A percentile compares a stretch with the other conserved stretches of the same genome.
Evolutionary conservation across 2,329 filamentous ascomycete genomes (phyloP).

Genomic region (Neopestalotiopsis rosae): DNA sequence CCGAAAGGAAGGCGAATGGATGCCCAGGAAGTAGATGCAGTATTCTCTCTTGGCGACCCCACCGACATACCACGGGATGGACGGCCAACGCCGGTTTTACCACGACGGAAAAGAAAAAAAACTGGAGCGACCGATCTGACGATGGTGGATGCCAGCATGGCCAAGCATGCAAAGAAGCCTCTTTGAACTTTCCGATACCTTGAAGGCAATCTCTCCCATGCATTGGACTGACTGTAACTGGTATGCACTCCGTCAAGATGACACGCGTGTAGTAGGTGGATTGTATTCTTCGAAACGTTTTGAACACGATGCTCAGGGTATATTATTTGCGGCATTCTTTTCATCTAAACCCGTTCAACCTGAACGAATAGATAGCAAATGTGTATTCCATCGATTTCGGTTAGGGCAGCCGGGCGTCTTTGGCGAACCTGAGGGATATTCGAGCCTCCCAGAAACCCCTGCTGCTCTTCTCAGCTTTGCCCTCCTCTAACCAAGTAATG

Average conservation of each 20-base stretch:
- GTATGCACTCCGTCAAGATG: neutral
- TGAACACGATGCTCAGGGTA: neutral
- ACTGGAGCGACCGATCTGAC: conserved; percentile 11
- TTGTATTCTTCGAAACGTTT: neutral
- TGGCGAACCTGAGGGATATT: neutral
- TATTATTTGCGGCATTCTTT: neutral
- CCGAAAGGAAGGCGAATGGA: neutral
- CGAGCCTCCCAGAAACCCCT: neutral
- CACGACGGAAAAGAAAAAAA: neutral
- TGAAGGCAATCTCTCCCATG: neutral
- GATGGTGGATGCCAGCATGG: conserved; percentile 6
- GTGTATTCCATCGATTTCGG: neutral
- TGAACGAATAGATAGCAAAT: too few relatives aligned
- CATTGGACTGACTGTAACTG: neutral
- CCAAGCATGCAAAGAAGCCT: neutral
- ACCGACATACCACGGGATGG: conserved; percentile 7
- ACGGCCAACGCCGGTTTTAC: conserved; percentile 5
- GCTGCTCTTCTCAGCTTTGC: neutral
- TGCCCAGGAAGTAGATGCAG: conserved; percentile 1
- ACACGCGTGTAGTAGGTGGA: neutral
- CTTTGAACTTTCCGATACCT: neutral
- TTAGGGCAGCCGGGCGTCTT: neutral
- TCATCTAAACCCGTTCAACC: neutral
- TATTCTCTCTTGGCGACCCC: conserved; percentile 9
- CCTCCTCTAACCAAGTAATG: neutral